A percentile compares a stretch with the other conserved stretches of the same genome.
These are phyloP conservation scores for Fusarium fujikuroi DNA, from an alignment of 2,329 filamentous ascomycete genomes.

Conservation along the genomic window DNA sequence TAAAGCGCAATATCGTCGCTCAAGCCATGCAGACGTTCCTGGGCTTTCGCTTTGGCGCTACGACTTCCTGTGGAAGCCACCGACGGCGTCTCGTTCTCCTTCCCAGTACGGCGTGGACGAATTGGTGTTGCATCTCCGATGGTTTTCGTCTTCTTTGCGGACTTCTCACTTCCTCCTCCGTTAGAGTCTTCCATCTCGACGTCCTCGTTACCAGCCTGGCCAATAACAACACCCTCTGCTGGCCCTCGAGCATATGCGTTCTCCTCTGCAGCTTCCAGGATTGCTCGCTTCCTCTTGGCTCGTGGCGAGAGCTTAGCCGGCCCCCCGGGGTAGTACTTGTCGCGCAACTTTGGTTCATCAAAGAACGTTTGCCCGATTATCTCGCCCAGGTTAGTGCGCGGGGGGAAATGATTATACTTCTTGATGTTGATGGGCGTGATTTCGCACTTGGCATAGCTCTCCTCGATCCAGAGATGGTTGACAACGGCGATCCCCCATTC, in stretches of 20 bases:
- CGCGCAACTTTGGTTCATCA: slow-evolving; percentile 69
- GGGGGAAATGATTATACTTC: slow-evolving; percentile 87
- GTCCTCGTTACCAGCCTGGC: slow-evolving; percentile 51
- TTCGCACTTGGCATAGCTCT: slow-evolving; percentile 92
- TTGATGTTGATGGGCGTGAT: slow-evolving; percentile 76
- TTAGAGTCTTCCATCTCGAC: slow-evolving; percentile 58
- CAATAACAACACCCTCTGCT: slow-evolving; percentile 59
- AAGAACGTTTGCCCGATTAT: slow-evolving; percentile 90
- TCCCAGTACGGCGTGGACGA: slow-evolving; percentile 63
- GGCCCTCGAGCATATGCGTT: slow-evolving; percentile 61
- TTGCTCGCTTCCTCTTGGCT: slow-evolving; percentile 61
- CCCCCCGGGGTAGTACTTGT: slow-evolving; percentile 75
- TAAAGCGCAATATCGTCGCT: slow-evolving; percentile 89
- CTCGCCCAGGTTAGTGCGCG: slow-evolving; percentile 90
- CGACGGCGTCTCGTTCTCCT: slow-evolving; percentile 86
- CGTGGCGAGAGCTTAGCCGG: slow-evolving; percentile 56
- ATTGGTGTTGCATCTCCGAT: slow-evolving; percentile 53
- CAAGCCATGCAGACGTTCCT: slow-evolving; percentile 78
- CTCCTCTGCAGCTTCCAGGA: slow-evolving; percentile 61
- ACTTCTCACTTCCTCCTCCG: slow-evolving; percentile 50
- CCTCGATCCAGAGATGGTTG: slow-evolving; percentile 97
- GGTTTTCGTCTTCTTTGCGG: slow-evolving; percentile 42
- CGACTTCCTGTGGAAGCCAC: slow-evolving; percentile 75
- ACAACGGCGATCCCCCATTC: slow-evolving; percentile 93
- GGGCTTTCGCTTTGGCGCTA: slow-evolving; percentile 87